Base-by-base conservation (phyloP, 169 alveolate genomes). In the Ichthyophthirius multifiliis region DNA sequence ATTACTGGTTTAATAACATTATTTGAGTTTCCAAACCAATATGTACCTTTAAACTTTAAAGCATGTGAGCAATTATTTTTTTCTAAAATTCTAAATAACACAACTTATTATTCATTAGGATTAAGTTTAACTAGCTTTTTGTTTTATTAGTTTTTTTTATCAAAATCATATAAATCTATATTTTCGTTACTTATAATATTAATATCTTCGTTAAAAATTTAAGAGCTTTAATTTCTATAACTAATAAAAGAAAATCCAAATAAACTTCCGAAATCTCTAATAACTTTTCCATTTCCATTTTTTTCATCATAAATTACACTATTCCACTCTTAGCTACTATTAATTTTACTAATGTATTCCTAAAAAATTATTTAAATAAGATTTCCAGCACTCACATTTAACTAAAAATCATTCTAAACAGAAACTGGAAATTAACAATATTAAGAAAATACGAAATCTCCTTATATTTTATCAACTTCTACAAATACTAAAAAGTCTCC, bases 401-500 rank as follows among this genome's bases (percentile, higher is more conserved):
- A 27, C 31, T 55, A 39, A 7, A 55, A 20, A 20, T 15, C 13
- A 27, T 55, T 55, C 10, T 27, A 55, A 55, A 39, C 71, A 23
- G 71, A 39, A 23, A 27, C 31, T 27, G 31, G 23, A 18, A n/a
- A n/a, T 34, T 27, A 3, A 55, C 31, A 55, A 27, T 23, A 55
- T 55, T 55, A 27, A 27, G 23, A 55, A 39, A 55, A 7, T 55
- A 55, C 1, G 71, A 27, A 55, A 1, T 34, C 43, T 5, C 43
- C 71, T 0, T 12, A 0, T 23, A 27, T 55, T 55, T 27, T 39
- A 55, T 55, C 71, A 27, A 55, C 43, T 7, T 55, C 71, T 1
- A 55, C 71, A 55, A 55, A 55, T 4, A 27, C 39, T 23, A 55
- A 55, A 27, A 55, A 55, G 23, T 55, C 71, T 55, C 71, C 71